phyloP scores from a whole-genome alignment of 2,329 filamentous ascomycete genomes.

The Myriosclerotinia scirpicola region DNA sequence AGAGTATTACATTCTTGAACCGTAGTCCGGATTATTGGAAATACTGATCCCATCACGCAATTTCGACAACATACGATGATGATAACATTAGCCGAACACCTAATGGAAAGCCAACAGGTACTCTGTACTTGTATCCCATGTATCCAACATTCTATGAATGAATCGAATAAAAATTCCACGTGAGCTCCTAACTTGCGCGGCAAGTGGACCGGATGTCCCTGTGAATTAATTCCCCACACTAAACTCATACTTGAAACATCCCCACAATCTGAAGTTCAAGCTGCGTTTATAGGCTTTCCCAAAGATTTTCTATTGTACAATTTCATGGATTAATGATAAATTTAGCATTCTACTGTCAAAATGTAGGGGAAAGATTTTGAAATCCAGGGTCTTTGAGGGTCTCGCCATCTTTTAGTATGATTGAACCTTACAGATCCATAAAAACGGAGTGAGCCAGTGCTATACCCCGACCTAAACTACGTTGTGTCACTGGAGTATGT shows the following conservation, averaged over 20 bases:
- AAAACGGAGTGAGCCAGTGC: neutral
- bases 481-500: too few species aligned
- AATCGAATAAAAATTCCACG: too few species aligned
- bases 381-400: neutral
- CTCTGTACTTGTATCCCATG: too few species aligned
- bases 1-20: too few species aligned
- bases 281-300: neutral
- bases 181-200: neutral
- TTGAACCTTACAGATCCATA: neutral
- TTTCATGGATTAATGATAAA: neutral
- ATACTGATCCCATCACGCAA: neutral
- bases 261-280: neutral
- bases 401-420: neutral
- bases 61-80: constrained; percentile 16
- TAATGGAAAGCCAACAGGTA: too few species aligned
- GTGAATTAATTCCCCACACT: too few species aligned
- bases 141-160: neutral
- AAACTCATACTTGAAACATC: constrained; percentile 1
- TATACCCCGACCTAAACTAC: neutral
- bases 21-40: too few species aligned
- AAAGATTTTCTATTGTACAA: neutral
- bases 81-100: neutral
- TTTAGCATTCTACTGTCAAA: neutral
- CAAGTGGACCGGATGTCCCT: neutral
- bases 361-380: neutral